Conservation (phyloP, 805 yeast genomes). For the Wickerhamomyces kurtzmanii region DNA sequence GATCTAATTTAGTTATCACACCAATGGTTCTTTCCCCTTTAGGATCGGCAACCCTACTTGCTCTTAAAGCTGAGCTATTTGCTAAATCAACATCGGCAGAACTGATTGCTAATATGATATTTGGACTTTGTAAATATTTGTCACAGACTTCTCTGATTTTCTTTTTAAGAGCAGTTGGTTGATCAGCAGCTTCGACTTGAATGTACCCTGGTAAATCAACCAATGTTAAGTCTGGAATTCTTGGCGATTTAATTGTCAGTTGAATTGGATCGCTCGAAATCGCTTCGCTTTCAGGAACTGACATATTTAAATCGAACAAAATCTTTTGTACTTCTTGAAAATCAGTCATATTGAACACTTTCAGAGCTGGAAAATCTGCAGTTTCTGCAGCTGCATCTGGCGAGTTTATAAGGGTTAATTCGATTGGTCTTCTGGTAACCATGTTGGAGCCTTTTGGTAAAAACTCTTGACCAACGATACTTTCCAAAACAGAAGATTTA, state of each 20-base stretch:
- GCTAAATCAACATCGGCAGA: constrained; percentile 98
- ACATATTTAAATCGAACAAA: constrained; percentile 82
- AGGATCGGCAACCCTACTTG: constrained; percentile 86
- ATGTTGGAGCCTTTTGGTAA: constrained; percentile 95
- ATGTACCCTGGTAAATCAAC: constrained; percentile 98
- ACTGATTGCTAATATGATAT: constrained; percentile 89
- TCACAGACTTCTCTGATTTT: constrained; percentile 77
- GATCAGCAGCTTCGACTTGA: constrained; percentile 94
- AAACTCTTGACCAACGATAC: constrained; percentile 97
- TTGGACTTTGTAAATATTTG: constrained; percentile 81
- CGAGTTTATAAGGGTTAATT: constrained; percentile 82
- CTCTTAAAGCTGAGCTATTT: constrained; percentile 87
- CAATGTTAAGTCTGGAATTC: constrained; percentile 84
- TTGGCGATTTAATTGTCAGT: constrained; percentile 80
- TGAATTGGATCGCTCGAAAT: constrained; percentile 93
- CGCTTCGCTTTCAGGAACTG: constrained; percentile 80
- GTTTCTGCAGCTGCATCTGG: constrained; percentile 73
- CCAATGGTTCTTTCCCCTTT: constrained; percentile 94
- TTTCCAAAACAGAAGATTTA: constrained; percentile 89
- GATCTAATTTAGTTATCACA: constrained; percentile 87
- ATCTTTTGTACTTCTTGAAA: constrained; percentile 83
- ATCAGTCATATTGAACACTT: constrained; percentile 74
- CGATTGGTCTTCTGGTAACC: constrained; percentile 98
- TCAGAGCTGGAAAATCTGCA: constrained; percentile 90
- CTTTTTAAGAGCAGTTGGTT: constrained; percentile 73